A percentile compares a stretch with the other conserved stretches of the same genome.
Evolutionary conservation across 2,329 filamentous ascomycete genomes (phyloP).

Genomic region (Trichoderma pleuroti): DNA sequence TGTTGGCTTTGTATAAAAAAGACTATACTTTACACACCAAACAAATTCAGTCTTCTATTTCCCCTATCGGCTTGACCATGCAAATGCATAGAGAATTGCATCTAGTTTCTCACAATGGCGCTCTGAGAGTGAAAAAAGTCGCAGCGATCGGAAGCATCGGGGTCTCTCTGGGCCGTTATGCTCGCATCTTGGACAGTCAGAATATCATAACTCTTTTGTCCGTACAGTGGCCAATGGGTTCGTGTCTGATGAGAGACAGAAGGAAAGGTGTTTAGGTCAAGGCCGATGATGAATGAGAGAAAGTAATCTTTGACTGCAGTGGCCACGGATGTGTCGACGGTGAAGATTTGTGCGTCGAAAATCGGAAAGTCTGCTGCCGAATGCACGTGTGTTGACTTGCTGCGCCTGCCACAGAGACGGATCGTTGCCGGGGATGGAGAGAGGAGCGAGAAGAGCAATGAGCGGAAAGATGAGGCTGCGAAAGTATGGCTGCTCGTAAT

Average conservation of each 20-base stretch:
- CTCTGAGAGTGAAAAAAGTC: not conserved
- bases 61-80: not conserved
- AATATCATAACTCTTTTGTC: not conserved
- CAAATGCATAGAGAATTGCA: not conserved
- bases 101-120: not conserved
- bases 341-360: not conserved
- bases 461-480: not conserved
- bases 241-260: not conserved
- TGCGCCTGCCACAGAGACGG: not conserved
- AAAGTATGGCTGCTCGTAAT: not conserved
- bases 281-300: not conserved
- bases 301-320: not conserved
- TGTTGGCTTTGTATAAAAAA: too few species aligned
- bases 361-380: not conserved
- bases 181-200: not conserved
- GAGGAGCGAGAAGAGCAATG: not conserved
- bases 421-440: not conserved
- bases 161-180: not conserved
- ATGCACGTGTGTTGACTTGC: not conserved
- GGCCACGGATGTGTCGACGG: not conserved
- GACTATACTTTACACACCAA: not conserved
- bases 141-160: not conserved
- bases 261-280: not conserved
- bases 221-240: not conserved
- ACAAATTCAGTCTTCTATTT: not conserved